Conservation (phyloP, 2,329 filamentous ascomycete genomes). For the Ilyonectria sp. region DNA sequence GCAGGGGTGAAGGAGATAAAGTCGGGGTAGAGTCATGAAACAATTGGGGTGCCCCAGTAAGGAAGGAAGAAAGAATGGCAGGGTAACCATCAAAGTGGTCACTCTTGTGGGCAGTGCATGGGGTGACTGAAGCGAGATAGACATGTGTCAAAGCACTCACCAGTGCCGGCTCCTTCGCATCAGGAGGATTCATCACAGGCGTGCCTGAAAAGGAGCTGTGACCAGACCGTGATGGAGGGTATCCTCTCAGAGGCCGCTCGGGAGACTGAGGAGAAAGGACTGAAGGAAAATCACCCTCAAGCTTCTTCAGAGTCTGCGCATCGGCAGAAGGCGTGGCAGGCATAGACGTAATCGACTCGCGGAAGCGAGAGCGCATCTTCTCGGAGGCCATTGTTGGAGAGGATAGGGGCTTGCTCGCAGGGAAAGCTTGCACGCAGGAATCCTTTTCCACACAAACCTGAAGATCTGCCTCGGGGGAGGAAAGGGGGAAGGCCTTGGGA, state of each 20-base stretch:
- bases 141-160: slow-evolving; percentile 31
- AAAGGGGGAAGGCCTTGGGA: background rate
- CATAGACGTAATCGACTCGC: slow-evolving; percentile 37
- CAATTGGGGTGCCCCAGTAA: background rate
- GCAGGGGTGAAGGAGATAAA: background rate
- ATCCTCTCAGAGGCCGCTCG: slow-evolving; percentile 26
- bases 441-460: slow-evolving; percentile 22
- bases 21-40: background rate
- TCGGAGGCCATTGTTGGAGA: slow-evolving; percentile 35
- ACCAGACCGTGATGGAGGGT: slow-evolving; percentile 35
- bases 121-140: background rate
- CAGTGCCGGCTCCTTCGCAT: slow-evolving; percentile 35
- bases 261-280: slow-evolving; percentile 2
- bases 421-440: background rate
- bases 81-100: slow-evolving; percentile 15
- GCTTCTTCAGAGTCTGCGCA: slow-evolving; percentile 35
- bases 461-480: slow-evolving; percentile 24
- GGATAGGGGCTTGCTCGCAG: background rate
- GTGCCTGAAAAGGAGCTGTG: slow-evolving; percentile 43
- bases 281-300: slow-evolving; percentile 30
- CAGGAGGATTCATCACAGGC: slow-evolving; percentile 39
- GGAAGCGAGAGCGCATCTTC: slow-evolving; percentile 41
- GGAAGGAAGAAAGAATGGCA: background rate
- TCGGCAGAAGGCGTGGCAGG: slow-evolving; percentile 39
- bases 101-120: slow-evolving; percentile 2